Evolutionary conservation across 2,329 filamentous ascomycete genomes (phyloP), one percentile per base, ranked within the genome.

Genomic region (Talaromyces sp.): DNA sequence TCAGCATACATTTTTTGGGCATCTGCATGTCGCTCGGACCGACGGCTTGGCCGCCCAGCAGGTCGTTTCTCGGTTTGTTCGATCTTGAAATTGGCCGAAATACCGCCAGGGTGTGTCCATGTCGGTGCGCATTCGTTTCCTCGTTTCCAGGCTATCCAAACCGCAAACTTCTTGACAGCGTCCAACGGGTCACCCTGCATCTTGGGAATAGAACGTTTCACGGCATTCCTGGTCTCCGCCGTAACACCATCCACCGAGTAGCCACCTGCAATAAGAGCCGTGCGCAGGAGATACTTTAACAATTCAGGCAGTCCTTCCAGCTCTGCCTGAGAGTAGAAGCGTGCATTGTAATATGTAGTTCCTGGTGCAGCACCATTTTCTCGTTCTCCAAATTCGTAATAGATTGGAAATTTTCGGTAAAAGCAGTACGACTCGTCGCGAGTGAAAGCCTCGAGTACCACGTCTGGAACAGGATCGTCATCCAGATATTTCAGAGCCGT

Each of bases 111-210:
- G 59, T 83, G 78, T 46, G 85, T 85, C 85, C 85, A 88, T 51
- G 81, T 76, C 31, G 85, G 84, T 54, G 85, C 82, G 60, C 75
- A 75, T 64, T 87, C 84, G 67, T 87, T 86, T 11, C 86, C 86
- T 58, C 83, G 81, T 69, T 88, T 88, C 85, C 85, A 88, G 3
- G 85, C 83, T 60, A 83, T 80, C 86, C 86, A 88, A 60, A 87
- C 77, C 5, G 84, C 85, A 64, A 88, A 88, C 17, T 74, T 80
- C 65, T 81, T 80, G 59, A 85, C 81, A 35, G 83, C 72, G 31
- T 84, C 80, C n/a, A 88, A 71, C 4, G 85, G 84, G 59, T 88
- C 85, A 38, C 82, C 83, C 60, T 82, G 76, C 31, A 80, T 80
- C 70, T 87, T 88, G 0, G 86, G 86, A 58, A 88, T 87, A 3